Conservation (phyloP, 2,329 filamentous ascomycete genomes). For the Ophiostoma quercus region DNA sequence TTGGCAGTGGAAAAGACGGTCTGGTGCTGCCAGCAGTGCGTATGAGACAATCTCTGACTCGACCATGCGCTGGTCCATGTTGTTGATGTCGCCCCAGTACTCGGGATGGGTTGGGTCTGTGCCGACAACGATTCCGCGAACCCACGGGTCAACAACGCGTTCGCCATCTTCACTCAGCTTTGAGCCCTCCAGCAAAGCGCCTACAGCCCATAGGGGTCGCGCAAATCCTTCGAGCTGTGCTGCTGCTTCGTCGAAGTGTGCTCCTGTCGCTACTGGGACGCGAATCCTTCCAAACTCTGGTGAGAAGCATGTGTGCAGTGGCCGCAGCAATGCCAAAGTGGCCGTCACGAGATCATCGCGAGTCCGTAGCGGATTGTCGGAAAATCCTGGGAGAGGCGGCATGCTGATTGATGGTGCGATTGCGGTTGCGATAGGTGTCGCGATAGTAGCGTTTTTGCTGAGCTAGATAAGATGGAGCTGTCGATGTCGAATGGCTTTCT, state of each 20-base stretch:
- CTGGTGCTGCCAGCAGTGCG: slow-evolving; percentile 43
- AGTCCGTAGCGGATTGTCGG: slow-evolving; percentile 38
- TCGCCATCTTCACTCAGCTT: not conserved
- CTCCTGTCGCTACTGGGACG: slow-evolving; percentile 37
- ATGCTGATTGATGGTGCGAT: not conserved
- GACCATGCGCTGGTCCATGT: slow-evolving; percentile 50
- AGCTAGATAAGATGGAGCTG: not conserved
- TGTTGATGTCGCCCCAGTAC: slow-evolving; percentile 45
- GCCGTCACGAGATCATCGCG: slow-evolving; percentile 37
- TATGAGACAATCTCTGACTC: slow-evolving; percentile 49
- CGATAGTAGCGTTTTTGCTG: not conserved
- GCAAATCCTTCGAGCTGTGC: slow-evolving; percentile 45
- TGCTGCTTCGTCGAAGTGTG: slow-evolving; percentile 42
- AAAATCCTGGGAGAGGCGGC: slow-evolving; percentile 37
- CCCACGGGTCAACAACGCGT: slow-evolving; percentile 31
- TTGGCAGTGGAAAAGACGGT: slow-evolving; percentile 35
- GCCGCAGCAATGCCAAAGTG: slow-evolving; percentile 34
- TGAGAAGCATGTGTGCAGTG: slow-evolving; percentile 36
- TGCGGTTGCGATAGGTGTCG: not conserved
- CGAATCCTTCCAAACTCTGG: slow-evolving; percentile 35
- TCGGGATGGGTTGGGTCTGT: slow-evolving; percentile 35
- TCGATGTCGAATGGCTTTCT: not conserved
- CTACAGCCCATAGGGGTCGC: slow-evolving; percentile 34
- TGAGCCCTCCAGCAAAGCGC: slow-evolving; percentile 18
- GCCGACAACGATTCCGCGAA: slow-evolving; percentile 33